Evolutionary conservation across 2,329 filamentous ascomycete genomes (phyloP), one percentile per base, ranked within the genome.

Genomic region (Aspergillus sp.): DNA sequence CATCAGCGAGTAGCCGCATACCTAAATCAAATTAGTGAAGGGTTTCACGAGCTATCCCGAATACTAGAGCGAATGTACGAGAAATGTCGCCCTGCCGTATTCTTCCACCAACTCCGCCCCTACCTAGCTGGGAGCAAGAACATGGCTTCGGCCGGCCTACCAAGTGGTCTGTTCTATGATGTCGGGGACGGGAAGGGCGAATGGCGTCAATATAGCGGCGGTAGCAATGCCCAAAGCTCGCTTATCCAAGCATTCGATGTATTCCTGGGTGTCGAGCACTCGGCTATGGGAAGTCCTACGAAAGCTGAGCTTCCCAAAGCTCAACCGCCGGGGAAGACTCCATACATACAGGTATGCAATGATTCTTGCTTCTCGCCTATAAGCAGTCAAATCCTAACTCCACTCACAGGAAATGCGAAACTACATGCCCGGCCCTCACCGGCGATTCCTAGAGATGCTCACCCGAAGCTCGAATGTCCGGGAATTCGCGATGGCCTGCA

Each of bases 211-310:
- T 80, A 82, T 57, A 78, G 80, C 33, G 82, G 82, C 3, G 82
- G 82, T 0, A 83, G 81, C 60, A 84, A 84, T 62, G 82, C 79
- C 0, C 82, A 84, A 62, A 83, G 80, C 67, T 82, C 81, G 0
- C 61, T 84, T 46, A 75, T 84, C 3, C 82, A 84, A 49, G 79
- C 82, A 19, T 81, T 82, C 57, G 82, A 84, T 61, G 79, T 81
- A 6, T 78, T 80, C 2, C 73, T 84, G 3, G 80, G 79, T 0
- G 78, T 84, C 17, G 73, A 79, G 31, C 82, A 84, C 62, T 66
- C 73, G 4, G 72, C 72, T 0, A 75, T 71, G 1, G 79, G 68
- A 37, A 74, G 66, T 61, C 58, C 33, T 11, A 48, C 45, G 8
- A 58, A 48, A 3, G 59, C 52, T 21, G 33, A 56, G 25, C 33